Percentiles rank a stretch among this genome's conserved stretches.
Evolutionary conservation across 2,329 filamentous ascomycete species (phyloP).

Genomic region (Cercospora canescens): DNA sequence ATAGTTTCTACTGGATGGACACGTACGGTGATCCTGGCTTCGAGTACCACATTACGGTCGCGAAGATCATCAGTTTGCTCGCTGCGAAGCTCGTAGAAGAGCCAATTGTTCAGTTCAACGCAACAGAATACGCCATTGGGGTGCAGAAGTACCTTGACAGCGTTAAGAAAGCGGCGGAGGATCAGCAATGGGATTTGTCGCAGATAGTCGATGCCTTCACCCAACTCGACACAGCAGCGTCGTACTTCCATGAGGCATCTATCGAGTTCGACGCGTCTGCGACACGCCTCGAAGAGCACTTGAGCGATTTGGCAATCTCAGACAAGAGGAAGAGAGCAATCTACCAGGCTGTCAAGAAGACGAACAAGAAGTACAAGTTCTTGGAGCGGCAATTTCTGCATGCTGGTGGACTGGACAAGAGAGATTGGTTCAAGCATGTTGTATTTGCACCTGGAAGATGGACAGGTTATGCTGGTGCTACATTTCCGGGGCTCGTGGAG

Average conservation of each 20-base stretch:
- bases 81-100: conserved; percentile 49
- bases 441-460: conserved; percentile 89
- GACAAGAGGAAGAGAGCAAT: conserved; percentile 52
- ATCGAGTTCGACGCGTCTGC: conserved; percentile 54
- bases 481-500: conserved; percentile 65
- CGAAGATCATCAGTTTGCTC: conserved; percentile 48
- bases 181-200: conserved; percentile 11
- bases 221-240: conserved; percentile 51
- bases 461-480: conserved; percentile 83
- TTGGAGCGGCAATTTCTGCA: conserved; percentile 82
- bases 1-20: conserved; percentile 82
- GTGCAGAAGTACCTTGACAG: conserved; percentile 45
- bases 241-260: conserved; percentile 50
- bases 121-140: conserved; percentile 47
- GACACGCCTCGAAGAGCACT: conserved; percentile 33
- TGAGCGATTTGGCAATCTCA: conserved; percentile 48
- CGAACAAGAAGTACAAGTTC: conserved; percentile 81
- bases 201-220: conserved; percentile 39
- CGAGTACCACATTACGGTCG: conserved; percentile 56
- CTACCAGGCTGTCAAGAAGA: conserved; percentile 51
- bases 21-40: conserved; percentile 68
- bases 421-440: conserved; percentile 91
- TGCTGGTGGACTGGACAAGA: conserved; percentile 70
- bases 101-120: conserved; percentile 49
- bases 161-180: conserved; percentile 39